These are phyloP conservation scores for Chaetoscypha palmicola DNA, from an alignment of 2,329 filamentous ascomycete genomes.

Conservation along the genomic window DNA sequence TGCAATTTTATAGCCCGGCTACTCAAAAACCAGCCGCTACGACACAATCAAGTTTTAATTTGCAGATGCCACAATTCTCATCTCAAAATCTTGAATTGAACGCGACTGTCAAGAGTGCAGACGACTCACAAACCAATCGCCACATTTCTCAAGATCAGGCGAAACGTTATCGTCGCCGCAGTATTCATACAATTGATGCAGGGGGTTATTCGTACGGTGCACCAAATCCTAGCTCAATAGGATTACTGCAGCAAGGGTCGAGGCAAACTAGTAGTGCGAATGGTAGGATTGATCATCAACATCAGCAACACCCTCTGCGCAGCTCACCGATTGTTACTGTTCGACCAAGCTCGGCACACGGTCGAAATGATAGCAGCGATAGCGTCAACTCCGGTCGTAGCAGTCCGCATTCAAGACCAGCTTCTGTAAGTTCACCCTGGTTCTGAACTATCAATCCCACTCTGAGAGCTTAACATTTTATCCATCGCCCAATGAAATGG, in stretches of 20 bases:
- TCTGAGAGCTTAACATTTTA: conserved; percentile 27
- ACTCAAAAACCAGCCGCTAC: conserved; percentile 25
- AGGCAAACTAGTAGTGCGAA: conserved; percentile 26
- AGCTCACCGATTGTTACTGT: conserved; percentile 27
- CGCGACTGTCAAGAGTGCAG: conserved; percentile 13
- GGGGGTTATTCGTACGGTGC: conserved; percentile 15
- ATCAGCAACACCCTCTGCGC: conserved; percentile 29
- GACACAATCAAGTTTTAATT: conserved; percentile 16
- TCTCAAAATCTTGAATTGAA: conserved; percentile 9
- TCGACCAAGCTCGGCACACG: conserved; percentile 26
- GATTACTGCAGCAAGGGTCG: conserved; percentile 24
- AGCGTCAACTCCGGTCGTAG: conserved; percentile 54
- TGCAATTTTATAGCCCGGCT: conserved; percentile 47
- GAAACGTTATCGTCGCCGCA: conserved; percentile 74
- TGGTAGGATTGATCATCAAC: conserved; percentile 28
- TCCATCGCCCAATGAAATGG: conserved; percentile 26
- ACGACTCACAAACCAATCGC: conserved; percentile 45
- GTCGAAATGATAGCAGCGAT: conserved; percentile 53
- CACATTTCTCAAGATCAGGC: conserved; percentile 55
- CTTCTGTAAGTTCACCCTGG: conserved; percentile 51
- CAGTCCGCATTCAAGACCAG: conserved; percentile 49
- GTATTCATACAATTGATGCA: conserved; percentile 61
- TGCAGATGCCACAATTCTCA: conserved; percentile 26
- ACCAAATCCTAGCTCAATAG: conserved; percentile 11
- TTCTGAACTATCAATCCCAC: conserved; percentile 2